Base-by-base conservation (phyloP, 129 eudicot genomes). In the Smallanthus sonchifolius region DNA sequence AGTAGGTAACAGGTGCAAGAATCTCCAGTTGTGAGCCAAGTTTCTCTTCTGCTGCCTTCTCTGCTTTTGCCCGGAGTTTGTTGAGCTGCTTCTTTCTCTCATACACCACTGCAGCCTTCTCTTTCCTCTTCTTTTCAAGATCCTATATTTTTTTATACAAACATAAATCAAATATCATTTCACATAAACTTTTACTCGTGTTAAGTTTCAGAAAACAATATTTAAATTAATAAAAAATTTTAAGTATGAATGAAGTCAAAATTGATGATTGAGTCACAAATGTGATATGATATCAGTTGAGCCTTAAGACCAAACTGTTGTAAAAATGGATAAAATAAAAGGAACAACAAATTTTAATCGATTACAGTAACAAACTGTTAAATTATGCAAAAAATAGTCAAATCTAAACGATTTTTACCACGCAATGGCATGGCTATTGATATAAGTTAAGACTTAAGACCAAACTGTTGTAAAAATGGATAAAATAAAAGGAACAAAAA, bases 61-160 rank as follows among this genome's bases (percentile, higher is more conserved):
- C 96, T 11, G 96, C 96, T 81, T 86, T 86, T 1, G 83, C 80
- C 39, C 76, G 81, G 61, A 89, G 49, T 48, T 79, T 89, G 65
- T 72, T 84, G 42, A 89, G 81, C 77, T 84, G 89, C 86, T 86
- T 89, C 91, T 81, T 89, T 85, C 85, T 89, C 79, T 86, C 87
- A 51, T 89, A 86, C 47, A 79, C 82, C 11, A 72, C 92, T 77
- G 87, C 88, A 0, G 92, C 77, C 49, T 86, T 84, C 68, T 86
- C 92, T 9, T 89, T 89, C 82, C 96, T 84, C 88, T 89, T 89
- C 68, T 81, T 72, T 78, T 89, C 96, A n/a, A 89, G 92, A 70
- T 86, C 96, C 96, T 89, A 84, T 15, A 30, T 1, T 24, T 30
- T 6, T 1, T 34, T 17, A 69, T 19, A 43, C 11, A 11, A 15